Evolutionary conservation across 192 early-diverging fungal genomes (phyloP).

Genomic region (Podila clonocystis): DNA sequence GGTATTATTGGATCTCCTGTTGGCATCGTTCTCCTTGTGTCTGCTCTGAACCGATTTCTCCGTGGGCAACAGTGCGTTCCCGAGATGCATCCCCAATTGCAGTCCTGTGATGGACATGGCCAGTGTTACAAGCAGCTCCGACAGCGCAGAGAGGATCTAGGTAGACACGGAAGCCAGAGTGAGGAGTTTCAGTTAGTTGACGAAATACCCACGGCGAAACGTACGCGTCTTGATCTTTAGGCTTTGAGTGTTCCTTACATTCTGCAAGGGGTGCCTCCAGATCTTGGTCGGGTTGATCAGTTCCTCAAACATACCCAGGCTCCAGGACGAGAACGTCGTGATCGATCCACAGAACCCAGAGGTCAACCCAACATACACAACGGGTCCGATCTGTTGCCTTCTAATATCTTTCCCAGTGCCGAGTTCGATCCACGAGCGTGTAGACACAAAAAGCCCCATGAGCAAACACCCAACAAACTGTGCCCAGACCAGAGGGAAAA

Average conservation of each 20-base stretch:
- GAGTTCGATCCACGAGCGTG: slow-evolving; percentile 21
- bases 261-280: slow-evolving; percentile 40
- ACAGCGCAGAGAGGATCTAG: slow-evolving; percentile 54
- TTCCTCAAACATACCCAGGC: slow-evolving; percentile 61
- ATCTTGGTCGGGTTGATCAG: slow-evolving; percentile 46
- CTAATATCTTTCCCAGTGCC: slow-evolving; percentile 14
- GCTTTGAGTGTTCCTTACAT: slow-evolving; percentile 30
- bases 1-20: neutral
- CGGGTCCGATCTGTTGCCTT: slow-evolving; percentile 48
- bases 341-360: slow-evolving; percentile 86
- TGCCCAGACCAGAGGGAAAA: slow-evolving; percentile 69
- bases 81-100: slow-evolving; percentile 59
- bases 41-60: neutral
- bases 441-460: slow-evolving; percentile 58
- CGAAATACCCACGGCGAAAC: neutral
- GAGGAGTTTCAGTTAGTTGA: too few species aligned
- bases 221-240: neutral
- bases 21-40: neutral
- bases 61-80: slow-evolving; percentile 18
- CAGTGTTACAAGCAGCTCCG: slow-evolving; percentile 57
- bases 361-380: slow-evolving; percentile 64
- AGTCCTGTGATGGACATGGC: slow-evolving; percentile 57
- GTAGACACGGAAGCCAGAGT: neutral
- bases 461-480: slow-evolving; percentile 78
- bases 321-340: slow-evolving; percentile 86